Conservation (phyloP, 139 green algal species). For the Diplosphaera chodatii region DNA sequence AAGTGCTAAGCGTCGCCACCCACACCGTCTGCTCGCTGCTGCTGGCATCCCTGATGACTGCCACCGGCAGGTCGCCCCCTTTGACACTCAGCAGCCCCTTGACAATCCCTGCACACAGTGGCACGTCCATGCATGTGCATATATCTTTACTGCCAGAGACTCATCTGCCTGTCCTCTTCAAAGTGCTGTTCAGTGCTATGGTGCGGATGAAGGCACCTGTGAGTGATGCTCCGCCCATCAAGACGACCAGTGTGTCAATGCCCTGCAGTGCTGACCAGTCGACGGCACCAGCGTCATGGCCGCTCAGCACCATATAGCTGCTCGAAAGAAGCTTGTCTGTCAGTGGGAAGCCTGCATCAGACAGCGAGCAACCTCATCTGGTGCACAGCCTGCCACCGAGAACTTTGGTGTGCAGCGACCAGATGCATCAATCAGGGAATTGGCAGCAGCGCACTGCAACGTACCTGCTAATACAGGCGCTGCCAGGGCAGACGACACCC, state of each 20-base stretch:
- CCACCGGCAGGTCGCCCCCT: slow-evolving; percentile 24
- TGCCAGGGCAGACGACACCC: slow-evolving; percentile 61
- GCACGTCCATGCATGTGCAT: no score
- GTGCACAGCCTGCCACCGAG: no score
- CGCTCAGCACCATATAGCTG: slow-evolving; percentile 50
- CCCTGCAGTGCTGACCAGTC: slow-evolving; percentile 40
- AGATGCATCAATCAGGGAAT: no score
- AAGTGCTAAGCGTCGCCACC: slow-evolving; percentile 25
- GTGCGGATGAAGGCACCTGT: no score
- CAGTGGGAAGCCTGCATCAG: slow-evolving; percentile 60
- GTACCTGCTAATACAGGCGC: slow-evolving; percentile 64
- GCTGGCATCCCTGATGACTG: slow-evolving; percentile 38
- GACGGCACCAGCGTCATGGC: slow-evolving; percentile 38
- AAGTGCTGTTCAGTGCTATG: no score
- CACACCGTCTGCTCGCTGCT: slow-evolving; percentile 44
- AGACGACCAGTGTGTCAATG: slow-evolving; percentile 58
- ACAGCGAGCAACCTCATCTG: no score
- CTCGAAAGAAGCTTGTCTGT: slow-evolving; percentile 44
- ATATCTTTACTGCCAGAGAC: no score
- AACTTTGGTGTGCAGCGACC: no score
- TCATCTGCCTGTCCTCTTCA: no score
- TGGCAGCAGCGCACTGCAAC: no score
- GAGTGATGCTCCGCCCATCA: slow-evolving; percentile 60
- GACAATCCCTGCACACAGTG: neutral
- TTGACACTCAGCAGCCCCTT: neutral